Evolutionary conservation across 108 stramenopile species (phyloP), one percentile per base, ranked within the genome.

Genomic region (Cyclotella baltica): DNA sequence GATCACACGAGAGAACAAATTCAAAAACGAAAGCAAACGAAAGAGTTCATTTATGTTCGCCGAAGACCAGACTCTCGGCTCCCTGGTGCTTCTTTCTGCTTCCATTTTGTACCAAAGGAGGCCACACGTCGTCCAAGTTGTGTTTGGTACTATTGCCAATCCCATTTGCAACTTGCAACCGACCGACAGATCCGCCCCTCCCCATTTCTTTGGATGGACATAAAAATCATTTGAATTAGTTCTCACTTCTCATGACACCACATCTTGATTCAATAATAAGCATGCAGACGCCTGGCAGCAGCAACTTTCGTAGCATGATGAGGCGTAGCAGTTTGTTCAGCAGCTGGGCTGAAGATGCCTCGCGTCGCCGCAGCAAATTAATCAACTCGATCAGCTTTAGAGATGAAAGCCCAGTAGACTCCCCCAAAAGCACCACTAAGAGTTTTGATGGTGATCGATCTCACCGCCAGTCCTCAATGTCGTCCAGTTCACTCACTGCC

Each of bases 241-340:
- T 6, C 13, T 13, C 40, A 43, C 40, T 55, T n/a, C 55, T 23
- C 22, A 55, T 55, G 55, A 55, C 55, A 27, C 22, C 55, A 4
- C 25, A n/a, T 55, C 22, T 55, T 23, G n/a, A 55, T 5, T 23
- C n/a, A n/a, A n/a, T 27, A 25, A 11, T 10, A 25, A 55, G 25
- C 55, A 55, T 55, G 55, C 55, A 55, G 25, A 55, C 25, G n/a
- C n/a, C n/a, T n/a, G n/a, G n/a, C n/a, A n/a, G n/a, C 40, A 43
- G 40, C 40, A 43, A 43, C 40, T 6, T 13, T n/a, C n/a, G n/a
- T n/a, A n/a, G n/a, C 40, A 13, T 13, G 40, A 13, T 10, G 55
- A 22, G 55, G 25, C 55, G 55, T 3, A 25, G 55, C 55, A 55
- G 55, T 55, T 0, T 55, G 10, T 55, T 25, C 23, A 25, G 55